Evolutionary conservation across 306 rosid genomes (phyloP).

Genomic region (Quercus mongolica): DNA sequence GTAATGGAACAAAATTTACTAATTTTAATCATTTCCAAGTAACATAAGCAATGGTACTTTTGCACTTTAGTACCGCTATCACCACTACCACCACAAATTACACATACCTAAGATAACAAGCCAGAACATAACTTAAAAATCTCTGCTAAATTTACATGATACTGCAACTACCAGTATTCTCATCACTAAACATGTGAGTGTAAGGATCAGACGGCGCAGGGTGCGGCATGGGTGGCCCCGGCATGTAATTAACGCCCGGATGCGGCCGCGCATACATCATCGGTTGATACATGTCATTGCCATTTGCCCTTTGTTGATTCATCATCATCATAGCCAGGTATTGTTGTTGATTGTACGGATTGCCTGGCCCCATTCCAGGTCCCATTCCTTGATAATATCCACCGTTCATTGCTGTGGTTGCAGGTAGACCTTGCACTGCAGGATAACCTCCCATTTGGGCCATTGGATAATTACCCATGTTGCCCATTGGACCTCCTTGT

Average conservation of each 20-base stretch:
- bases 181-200: slow-evolving; percentile 71
- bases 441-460: slow-evolving; percentile 55
- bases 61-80: slow-evolving; percentile 27
- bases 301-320: slow-evolving; percentile 64
- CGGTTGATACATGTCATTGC: slow-evolving; percentile 63
- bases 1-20: not conserved
- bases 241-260: slow-evolving; percentile 47
- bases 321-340: slow-evolving; percentile 82
- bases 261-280: slow-evolving; percentile 68
- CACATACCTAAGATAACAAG: slow-evolving; percentile 21
- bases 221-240: slow-evolving; percentile 47
- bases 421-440: slow-evolving; percentile 85
- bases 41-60: slow-evolving; percentile 23
- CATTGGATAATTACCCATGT: slow-evolving; percentile 33
- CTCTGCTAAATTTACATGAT: slow-evolving; percentile 54
- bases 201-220: slow-evolving; percentile 51
- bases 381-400: slow-evolving; percentile 73
- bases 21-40: not conserved
- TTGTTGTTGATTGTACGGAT: slow-evolving; percentile 48
- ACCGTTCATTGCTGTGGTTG: slow-evolving; percentile 49
- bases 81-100: slow-evolving; percentile 26
- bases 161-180: slow-evolving; percentile 75
- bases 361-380: slow-evolving; percentile 30
- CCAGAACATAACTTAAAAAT: not conserved
- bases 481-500: slow-evolving; percentile 27